A percentile compares a stretch with the other conserved stretches of the same genome.
phyloP scores from a whole-genome alignment of 1,139 yeast genomes.

The Casaregolazyma suthepensis region DNA sequence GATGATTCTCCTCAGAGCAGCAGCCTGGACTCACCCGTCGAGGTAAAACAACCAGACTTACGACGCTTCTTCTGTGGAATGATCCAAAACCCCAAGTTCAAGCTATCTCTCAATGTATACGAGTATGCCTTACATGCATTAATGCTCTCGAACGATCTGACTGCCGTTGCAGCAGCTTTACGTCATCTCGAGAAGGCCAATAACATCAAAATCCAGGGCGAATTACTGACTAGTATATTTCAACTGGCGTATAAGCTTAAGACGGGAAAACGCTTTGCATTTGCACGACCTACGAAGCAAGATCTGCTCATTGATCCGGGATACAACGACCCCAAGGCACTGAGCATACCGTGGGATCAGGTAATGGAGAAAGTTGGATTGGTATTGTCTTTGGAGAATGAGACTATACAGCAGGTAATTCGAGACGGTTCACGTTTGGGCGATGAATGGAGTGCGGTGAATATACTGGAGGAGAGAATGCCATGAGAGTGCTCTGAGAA shows the following conservation, averaged over 20 bases:
- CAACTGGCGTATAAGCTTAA: conserved; percentile 18
- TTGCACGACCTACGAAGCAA: conserved; percentile 13
- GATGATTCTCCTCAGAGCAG: neutral
- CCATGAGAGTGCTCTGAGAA: neutral
- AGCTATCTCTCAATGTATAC: conserved; percentile 20
- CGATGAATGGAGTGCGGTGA: neutral
- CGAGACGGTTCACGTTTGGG: neutral
- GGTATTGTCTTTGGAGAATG: neutral
- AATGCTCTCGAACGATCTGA: conserved; percentile 19
- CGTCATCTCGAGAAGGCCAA: conserved; percentile 21
- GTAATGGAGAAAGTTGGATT: neutral
- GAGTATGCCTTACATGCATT: conserved; percentile 24
- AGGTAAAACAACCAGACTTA: conserved; percentile 9
- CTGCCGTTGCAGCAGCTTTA: conserved; percentile 20
- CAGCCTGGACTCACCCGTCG: conserved; percentile 1
- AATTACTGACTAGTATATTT: conserved; percentile 16
- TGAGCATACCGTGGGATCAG: conserved; percentile 6
- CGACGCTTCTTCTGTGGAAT: conserved; percentile 17
- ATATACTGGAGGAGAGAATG: neutral
- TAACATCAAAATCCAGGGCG: conserved; percentile 18
- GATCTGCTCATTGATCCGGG: conserved; percentile 15
- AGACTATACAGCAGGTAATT: neutral
- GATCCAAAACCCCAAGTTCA: conserved; percentile 18
- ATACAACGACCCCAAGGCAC: conserved; percentile 4
- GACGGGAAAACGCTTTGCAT: conserved; percentile 10